Evolutionary conservation across 495 filamentous ascomycete genomes (phyloP).

Genomic region (Trichoderma parareesei): DNA sequence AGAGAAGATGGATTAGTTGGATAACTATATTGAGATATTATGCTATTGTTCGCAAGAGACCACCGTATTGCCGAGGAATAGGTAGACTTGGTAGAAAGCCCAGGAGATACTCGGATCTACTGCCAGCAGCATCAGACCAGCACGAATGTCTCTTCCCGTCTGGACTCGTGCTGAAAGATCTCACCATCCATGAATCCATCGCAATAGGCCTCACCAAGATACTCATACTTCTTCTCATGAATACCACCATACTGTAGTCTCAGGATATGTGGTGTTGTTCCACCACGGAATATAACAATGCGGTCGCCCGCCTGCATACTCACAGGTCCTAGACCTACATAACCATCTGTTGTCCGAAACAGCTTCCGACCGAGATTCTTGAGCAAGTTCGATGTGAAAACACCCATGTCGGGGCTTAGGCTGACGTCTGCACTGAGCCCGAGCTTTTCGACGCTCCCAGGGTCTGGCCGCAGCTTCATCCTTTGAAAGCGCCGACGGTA

Average conservation of each 20-base stretch:
- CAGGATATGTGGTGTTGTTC: neutral
- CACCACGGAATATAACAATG: neutral
- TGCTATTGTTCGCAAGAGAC: too few relatives aligned
- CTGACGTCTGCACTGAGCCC: neutral
- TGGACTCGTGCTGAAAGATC: neutral
- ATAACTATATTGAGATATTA: too few relatives aligned
- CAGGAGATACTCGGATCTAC: neutral
- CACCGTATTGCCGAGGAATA: too few relatives aligned
- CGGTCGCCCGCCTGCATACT: neutral
- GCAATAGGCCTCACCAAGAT: neutral
- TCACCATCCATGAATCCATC: neutral
- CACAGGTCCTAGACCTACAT: neutral
- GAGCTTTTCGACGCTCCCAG: neutral
- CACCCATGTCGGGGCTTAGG: neutral
- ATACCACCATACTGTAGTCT: neutral
- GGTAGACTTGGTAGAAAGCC: too few relatives aligned
- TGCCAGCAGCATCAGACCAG: neutral
- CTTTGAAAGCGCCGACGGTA: neutral
- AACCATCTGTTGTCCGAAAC: neutral
- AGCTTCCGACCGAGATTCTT: neutral
- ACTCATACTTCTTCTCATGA: neutral
- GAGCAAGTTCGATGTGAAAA: neutral
- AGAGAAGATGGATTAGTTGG: too few relatives aligned
- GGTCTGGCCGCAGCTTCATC: neutral
- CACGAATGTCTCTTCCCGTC: neutral